A percentile compares a stretch with the other conserved stretches of the same genome.
Conservation (phyloP, 1,284 basidiomycete genomes). For the Pyrrhoderma noxium region DNA sequence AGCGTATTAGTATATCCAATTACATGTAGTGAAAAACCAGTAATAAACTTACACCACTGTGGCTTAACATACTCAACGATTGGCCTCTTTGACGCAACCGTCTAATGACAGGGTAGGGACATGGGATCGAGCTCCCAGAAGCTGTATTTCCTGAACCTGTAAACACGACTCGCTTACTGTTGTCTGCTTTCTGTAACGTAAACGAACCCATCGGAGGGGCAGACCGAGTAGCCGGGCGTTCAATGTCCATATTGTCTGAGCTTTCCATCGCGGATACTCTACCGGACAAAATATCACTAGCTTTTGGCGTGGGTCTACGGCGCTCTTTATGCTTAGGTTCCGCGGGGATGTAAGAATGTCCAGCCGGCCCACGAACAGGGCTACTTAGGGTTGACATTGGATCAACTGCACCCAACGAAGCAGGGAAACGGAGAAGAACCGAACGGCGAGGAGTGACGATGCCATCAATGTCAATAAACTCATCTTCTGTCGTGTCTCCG, state of each 20-base stretch:
- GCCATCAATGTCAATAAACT: conserved; percentile 63
- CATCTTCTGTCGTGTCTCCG: conserved; percentile 65
- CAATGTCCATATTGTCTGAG: conserved; percentile 29
- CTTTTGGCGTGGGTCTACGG: conserved; percentile 36
- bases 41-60: conserved; percentile 16
- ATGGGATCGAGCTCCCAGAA: conserved; percentile 45
- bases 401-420: conserved; percentile 56
- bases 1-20: conserved; percentile 28
- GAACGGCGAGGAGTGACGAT: conserved; percentile 68
- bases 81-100: conserved; percentile 15
- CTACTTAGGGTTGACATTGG: conserved; percentile 61
- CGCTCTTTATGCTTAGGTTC: background rate
- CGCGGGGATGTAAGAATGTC: conserved; percentile 21
- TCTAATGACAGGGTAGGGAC: conserved; percentile 45
- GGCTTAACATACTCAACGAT: conserved; percentile 20
- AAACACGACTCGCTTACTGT: conserved; percentile 39
- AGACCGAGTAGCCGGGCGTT: background rate
- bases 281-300: conserved; percentile 59
- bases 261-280: conserved; percentile 41
- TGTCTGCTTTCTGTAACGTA: background rate
- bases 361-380: conserved; percentile 39
- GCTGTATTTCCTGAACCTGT: conserved; percentile 33
- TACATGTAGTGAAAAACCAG: conserved; percentile 2
- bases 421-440: conserved; percentile 60
- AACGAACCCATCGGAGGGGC: conserved; percentile 16